Conservation (phyloP, 2,329 filamentous ascomycete species). For the Periconia digitata region DNA sequence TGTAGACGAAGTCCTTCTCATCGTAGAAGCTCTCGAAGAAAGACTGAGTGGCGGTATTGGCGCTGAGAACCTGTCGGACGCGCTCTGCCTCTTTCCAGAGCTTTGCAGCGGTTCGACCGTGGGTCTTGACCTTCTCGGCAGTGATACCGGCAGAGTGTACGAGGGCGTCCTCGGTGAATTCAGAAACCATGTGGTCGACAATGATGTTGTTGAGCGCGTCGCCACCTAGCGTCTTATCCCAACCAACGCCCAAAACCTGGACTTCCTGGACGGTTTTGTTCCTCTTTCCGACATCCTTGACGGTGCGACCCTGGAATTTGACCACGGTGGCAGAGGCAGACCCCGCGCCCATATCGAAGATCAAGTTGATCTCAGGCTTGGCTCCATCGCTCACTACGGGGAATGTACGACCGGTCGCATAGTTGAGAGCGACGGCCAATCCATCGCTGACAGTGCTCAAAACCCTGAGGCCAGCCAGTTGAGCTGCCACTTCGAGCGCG, state of each 20-base stretch:
- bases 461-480: conserved; percentile 84
- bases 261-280: conserved; percentile 98
- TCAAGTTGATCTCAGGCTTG: conserved; percentile 86
- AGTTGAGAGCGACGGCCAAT: conserved; percentile 89
- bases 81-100: conserved; percentile 92
- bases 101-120: conserved; percentile 85
- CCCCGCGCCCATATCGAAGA: conserved; percentile 98
- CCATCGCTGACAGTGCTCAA: conserved; percentile 86
- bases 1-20: conserved; percentile 91
- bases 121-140: conserved; percentile 64
- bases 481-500: conserved; percentile 79
- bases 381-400: conserved; percentile 78
- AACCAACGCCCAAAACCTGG: conserved; percentile 81
- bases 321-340: conserved; percentile 88
- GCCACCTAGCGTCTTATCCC: conserved; percentile 87
- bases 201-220: conserved; percentile 87
- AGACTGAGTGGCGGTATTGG: conserved; percentile 78
- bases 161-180: conserved; percentile 68
- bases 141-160: conserved; percentile 67
- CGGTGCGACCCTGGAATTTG: conserved; percentile 81
- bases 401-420: conserved; percentile 88
- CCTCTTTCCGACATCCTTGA: conserved; percentile 89
- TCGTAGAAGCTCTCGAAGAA: conserved; percentile 90
- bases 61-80: conserved; percentile 84
- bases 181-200: conserved; percentile 80